phyloP scores from a whole-genome alignment of 495 filamentous ascomycete species.

The Pseudevernia furfuracea region DNA sequence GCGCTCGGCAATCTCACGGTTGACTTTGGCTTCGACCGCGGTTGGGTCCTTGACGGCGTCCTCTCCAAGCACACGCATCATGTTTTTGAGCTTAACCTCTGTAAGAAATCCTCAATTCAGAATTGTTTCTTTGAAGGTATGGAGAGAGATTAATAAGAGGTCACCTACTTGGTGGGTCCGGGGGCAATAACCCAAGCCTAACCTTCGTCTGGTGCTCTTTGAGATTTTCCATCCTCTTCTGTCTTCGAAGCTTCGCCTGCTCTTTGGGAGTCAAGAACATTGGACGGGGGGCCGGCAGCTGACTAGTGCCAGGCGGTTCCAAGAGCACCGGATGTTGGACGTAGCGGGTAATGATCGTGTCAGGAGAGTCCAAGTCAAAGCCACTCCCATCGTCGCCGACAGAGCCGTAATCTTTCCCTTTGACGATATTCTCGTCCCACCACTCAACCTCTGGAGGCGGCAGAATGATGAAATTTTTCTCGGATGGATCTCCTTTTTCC shows the following conservation, averaged over 20 bases:
- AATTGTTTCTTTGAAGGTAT: neutral
- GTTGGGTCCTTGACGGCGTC: conserved; percentile 97
- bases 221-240: conserved; percentile 80
- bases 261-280: conserved; percentile 90
- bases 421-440: conserved; percentile 90
- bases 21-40: conserved; percentile 90
- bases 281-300: conserved; percentile 69
- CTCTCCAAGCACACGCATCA: conserved; percentile 81
- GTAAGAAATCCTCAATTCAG: neutral
- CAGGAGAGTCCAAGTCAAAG: conserved; percentile 56
- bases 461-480: conserved; percentile 79
- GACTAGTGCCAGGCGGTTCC: conserved; percentile 82
- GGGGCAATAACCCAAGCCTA: conserved; percentile 76
- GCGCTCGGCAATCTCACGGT: conserved; percentile 80
- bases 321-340: conserved; percentile 92
- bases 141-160: neutral
- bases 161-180: conserved; percentile 56
- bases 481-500: conserved; percentile 83
- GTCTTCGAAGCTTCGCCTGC: conserved; percentile 82
- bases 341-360: conserved; percentile 80
- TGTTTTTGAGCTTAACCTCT: conserved; percentile 16
- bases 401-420: conserved; percentile 62
- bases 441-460: conserved; percentile 86
- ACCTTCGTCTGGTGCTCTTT: conserved; percentile 98
- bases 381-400: conserved; percentile 48